Evolutionary conservation across 2,329 filamentous ascomycete genomes (phyloP).

Genomic region (Cytospora piceicola): DNA sequence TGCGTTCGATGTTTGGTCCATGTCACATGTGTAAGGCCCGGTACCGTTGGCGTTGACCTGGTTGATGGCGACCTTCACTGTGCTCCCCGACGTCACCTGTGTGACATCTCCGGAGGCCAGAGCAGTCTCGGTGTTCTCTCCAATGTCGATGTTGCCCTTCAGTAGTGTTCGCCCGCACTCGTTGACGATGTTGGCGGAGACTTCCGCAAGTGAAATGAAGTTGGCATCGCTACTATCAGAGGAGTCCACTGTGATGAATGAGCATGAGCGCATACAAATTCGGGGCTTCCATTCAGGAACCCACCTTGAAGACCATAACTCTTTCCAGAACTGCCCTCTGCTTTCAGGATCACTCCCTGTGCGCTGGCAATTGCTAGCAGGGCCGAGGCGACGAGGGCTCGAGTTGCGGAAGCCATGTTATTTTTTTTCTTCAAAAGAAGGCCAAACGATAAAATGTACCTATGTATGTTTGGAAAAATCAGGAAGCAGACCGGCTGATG

Average conservation of each 20-base stretch:
- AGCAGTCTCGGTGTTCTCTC: conserved; percentile 55
- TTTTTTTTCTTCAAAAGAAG: not conserved
- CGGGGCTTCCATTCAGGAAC: not conserved
- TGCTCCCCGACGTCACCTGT: conserved; percentile 49
- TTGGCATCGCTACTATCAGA: conserved; percentile 51
- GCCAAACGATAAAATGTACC: not conserved
- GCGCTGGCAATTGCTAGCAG: conserved; percentile 28
- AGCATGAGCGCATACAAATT: not conserved
- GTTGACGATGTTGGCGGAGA: conserved; percentile 54
- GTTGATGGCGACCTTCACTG: conserved; percentile 49
- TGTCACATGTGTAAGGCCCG: conserved; percentile 55
- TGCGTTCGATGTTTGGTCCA: conserved; percentile 49
- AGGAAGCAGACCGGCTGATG: conserved; percentile 28
- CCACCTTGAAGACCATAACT: conserved; percentile 26
- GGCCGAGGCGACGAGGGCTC: conserved; percentile 24
- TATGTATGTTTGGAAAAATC: conserved; percentile 3
- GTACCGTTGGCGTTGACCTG: conserved; percentile 54
- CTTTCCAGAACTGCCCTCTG: conserved; percentile 23
- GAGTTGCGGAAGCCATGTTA: conserved; percentile 26
- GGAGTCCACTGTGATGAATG: conserved; percentile 17
- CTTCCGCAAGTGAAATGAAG: conserved; percentile 60
- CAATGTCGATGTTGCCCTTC: conserved; percentile 62
- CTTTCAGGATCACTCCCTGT: conserved; percentile 28
- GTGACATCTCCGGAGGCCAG: conserved; percentile 50
- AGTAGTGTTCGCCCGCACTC: conserved; percentile 65